These are phyloP conservation scores for Cercophora sp. DNA, from an alignment of 495 filamentous ascomycete species.

Conservation along the genomic window DNA sequence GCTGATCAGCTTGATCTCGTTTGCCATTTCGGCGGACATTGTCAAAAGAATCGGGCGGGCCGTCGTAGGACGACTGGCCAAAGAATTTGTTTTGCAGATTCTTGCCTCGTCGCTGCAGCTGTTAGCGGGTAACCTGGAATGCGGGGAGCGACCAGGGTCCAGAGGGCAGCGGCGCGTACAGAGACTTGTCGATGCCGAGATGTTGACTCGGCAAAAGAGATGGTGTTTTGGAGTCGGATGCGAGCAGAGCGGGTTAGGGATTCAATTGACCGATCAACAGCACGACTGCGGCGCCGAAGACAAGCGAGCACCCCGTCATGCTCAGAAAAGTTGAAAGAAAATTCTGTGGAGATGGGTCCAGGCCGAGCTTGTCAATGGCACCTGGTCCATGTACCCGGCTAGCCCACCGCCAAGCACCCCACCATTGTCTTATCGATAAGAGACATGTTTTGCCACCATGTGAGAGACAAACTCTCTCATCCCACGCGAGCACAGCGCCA, in stretches of 20 bases:
- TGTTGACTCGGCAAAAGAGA: neutral
- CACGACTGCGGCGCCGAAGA: slow-evolving; percentile 4
- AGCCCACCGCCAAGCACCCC: slow-evolving; percentile 1
- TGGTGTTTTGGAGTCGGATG: neutral
- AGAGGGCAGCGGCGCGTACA: neutral
- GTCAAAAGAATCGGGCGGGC: slow-evolving; percentile 16
- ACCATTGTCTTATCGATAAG: slow-evolving; percentile 4
- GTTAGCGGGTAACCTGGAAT: slow-evolving; percentile 25
- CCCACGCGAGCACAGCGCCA: too few relatives aligned
- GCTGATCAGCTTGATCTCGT: slow-evolving; percentile 94
- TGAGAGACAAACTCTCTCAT: too few relatives aligned
- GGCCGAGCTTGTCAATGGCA: neutral
- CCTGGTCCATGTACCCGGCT: slow-evolving; percentile 7
- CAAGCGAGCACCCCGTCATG: slow-evolving; percentile 15
- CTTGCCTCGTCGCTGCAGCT: slow-evolving; percentile 16
- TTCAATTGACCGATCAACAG: slow-evolving; percentile 4
- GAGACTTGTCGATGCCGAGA: neutral
- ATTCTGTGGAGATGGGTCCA: slow-evolving; percentile 25
- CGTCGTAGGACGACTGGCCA: slow-evolving; percentile 21
- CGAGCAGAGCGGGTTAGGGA: neutral
- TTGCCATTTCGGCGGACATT: slow-evolving; percentile 54
- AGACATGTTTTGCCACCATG: too few relatives aligned
- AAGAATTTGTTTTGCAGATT: slow-evolving; percentile 16
- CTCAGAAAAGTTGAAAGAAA: slow-evolving; percentile 30
- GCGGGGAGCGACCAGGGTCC: slow-evolving; percentile 12